These are phyloP conservation scores for Thelonectria discophora DNA, from an alignment of 2,329 filamentous ascomycete genomes.

Conservation along the genomic window DNA sequence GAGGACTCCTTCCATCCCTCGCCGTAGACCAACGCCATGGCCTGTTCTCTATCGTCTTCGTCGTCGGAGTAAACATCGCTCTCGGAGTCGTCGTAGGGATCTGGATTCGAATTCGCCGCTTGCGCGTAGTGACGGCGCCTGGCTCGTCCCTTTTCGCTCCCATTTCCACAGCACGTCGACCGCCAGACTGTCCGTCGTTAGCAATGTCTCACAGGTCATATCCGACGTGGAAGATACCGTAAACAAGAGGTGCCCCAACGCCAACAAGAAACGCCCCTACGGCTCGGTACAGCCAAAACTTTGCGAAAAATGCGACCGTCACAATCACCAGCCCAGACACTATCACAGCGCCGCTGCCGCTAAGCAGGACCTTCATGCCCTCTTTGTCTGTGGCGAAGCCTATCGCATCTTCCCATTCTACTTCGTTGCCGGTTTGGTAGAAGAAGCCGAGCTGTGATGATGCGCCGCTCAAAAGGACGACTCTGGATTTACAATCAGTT, in stretches of 20 bases:
- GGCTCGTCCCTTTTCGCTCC: conserved; percentile 11
- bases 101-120: conserved; percentile 6
- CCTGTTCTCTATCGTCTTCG: conserved; percentile 31
- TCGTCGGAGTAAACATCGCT: conserved; percentile 29
- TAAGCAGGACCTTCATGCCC: conserved; percentile 46
- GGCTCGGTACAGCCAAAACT: conserved; percentile 37
- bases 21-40: conserved; percentile 21
- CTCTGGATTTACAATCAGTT: conserved; percentile 29
- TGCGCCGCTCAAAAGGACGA: conserved; percentile 43
- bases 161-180: conserved; percentile 20
- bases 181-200: conserved; percentile 32
- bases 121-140: conserved; percentile 18
- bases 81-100: conserved; percentile 29
- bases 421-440: conserved; percentile 44
- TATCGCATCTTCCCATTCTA: conserved; percentile 45
- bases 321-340: conserved; percentile 36
- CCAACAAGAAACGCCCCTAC: conserved; percentile 34
- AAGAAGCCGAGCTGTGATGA: conserved; percentile 47
- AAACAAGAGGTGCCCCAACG: conserved; percentile 30
- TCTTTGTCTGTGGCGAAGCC: conserved; percentile 44
- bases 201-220: background rate
- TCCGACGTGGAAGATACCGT: conserved; percentile 31
- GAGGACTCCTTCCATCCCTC: conserved; percentile 21
- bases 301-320: conserved; percentile 37
- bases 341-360: conserved; percentile 40